phyloP scores from a whole-genome alignment of 768 basidiomycete species.

The Amanita pseudoporphyria region DNA sequence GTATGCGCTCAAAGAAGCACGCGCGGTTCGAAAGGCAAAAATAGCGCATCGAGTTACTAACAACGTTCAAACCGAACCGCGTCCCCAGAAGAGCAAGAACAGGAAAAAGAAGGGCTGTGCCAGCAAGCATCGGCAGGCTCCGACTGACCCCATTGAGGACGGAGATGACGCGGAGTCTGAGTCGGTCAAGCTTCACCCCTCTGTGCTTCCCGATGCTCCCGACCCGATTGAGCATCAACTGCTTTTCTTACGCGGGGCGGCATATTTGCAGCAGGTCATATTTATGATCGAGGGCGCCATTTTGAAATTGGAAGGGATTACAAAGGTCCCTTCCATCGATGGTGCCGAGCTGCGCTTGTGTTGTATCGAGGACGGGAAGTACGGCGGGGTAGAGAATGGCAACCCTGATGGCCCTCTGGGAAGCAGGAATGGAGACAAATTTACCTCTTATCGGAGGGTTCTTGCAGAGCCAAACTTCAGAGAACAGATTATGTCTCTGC shows the following conservation, averaged over 20 bases:
- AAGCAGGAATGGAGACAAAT: conserved; percentile 43
- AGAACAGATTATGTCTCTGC: conserved; percentile 46
- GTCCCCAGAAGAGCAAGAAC: conserved; percentile 25
- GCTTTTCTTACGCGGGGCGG: conserved; percentile 74
- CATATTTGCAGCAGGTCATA: conserved; percentile 74
- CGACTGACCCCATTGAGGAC: conserved; percentile 41
- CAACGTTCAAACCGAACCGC: conserved; percentile 20
- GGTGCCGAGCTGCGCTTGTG: conserved; percentile 71
- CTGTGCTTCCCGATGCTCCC: conserved; percentile 67
- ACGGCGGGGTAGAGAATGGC: conserved; percentile 81
- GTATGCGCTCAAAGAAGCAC: conserved; percentile 67
- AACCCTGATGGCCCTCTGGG: conserved; percentile 76
- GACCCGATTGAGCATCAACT: conserved; percentile 83
- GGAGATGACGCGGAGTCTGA: conserved; percentile 44
- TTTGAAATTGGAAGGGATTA: conserved; percentile 60
- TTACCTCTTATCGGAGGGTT: conserved; percentile 49
- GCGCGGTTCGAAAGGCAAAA: conserved; percentile 58
- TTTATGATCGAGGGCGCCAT: conserved; percentile 66
- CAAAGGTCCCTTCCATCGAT: conserved; percentile 48
- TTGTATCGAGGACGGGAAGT: conserved; percentile 64
- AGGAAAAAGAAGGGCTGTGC: conserved; percentile 42
- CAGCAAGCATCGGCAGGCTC: conserved; percentile 52
- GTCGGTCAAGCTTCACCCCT: conserved; percentile 52
- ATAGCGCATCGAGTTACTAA: conserved; percentile 39
- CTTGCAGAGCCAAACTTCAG: conserved; percentile 47